These are phyloP conservation scores for Claviceps sorghi DNA, from an alignment of 2,329 filamentous ascomycete genomes.

Conservation along the genomic window DNA sequence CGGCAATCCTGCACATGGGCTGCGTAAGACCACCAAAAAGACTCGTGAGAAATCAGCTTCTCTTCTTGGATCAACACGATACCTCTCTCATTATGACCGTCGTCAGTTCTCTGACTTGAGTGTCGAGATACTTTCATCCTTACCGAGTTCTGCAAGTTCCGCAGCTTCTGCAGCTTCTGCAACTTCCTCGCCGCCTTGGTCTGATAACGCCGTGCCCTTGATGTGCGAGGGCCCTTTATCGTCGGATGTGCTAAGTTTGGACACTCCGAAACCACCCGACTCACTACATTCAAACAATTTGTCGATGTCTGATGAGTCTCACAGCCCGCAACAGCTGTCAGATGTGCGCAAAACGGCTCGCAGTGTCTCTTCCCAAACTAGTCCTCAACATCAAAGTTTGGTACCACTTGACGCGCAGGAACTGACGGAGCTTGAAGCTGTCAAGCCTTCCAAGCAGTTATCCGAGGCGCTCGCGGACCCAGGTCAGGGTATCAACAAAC, in stretches of 20 bases:
- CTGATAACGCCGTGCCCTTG: constrained; percentile 1
- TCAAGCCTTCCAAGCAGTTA: not conserved
- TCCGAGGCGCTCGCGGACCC: not conserved
- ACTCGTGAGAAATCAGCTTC: not conserved
- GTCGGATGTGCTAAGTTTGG: not conserved
- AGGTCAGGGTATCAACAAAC: not conserved
- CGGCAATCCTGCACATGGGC: not conserved
- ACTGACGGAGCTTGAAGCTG: not conserved
- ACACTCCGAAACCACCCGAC: not conserved
- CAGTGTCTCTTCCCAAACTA: not conserved
- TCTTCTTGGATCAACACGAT: not conserved
- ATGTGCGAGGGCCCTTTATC: not conserved
- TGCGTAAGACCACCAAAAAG: not conserved
- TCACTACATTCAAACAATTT: not conserved
- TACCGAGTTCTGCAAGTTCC: not conserved
- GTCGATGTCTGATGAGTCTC: not conserved
- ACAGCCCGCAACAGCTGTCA: not conserved
- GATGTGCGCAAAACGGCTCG: not conserved
- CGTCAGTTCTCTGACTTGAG: not conserved
- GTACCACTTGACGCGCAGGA: not conserved
- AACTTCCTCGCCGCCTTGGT: not conserved
- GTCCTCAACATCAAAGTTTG: not conserved
- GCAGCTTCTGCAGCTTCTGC: not conserved
- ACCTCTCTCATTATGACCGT: not conserved
- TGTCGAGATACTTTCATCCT: not conserved